Base-by-base conservation (phyloP, 805 yeast species). In the Saturnispora dispora region DNA sequence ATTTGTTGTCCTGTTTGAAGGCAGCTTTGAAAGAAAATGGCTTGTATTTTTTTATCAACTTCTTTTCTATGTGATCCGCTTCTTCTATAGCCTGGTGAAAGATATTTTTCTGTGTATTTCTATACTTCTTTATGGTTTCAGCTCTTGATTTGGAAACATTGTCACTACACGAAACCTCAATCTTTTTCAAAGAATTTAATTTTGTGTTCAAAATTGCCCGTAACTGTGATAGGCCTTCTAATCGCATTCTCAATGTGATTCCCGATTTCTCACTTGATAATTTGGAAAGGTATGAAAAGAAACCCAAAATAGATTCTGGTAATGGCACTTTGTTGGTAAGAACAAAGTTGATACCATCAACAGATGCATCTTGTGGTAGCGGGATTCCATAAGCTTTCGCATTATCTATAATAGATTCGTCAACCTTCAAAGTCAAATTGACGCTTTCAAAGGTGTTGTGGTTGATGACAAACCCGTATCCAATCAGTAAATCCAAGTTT, bases 401-500 rank as follows among this genome's bases (percentile, higher is more conserved):
- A 13, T 54, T 53, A 11, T 56, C 54, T 20, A 66, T 49, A 2
- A 58, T 43, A 3, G 46, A 50, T 6, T 53, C 25, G 27, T 75
- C 76, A 2, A 88, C 71, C 61, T 79, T 81, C 55, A 89, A 72
- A 2, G 86, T 76, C 36, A 89, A 70, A 5, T 81, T 77, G 1
- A 81, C 69, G 4, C 69, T 59, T 56, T 85, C 91, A 23, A 77
- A 78, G 3, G 66, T 63, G 55, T 81, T 79, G 23, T 68, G 68
- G 45, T 73, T 68, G 27, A 78, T 63, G 4, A 82, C 78, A 65
- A 89, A 89, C 1, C 96, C 96, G 63, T 89, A 90, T 46, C 85
- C 76, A 18, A 88, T 76, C 15, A 89, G 65, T 37, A 90, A 66
- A 35, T 78, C 77, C 1, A 83, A 69, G 57, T 88, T 88, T 7